phyloP scores from a whole-genome alignment of 2,329 filamentous ascomycete species.

The Cordyceps cicadae region DNA sequence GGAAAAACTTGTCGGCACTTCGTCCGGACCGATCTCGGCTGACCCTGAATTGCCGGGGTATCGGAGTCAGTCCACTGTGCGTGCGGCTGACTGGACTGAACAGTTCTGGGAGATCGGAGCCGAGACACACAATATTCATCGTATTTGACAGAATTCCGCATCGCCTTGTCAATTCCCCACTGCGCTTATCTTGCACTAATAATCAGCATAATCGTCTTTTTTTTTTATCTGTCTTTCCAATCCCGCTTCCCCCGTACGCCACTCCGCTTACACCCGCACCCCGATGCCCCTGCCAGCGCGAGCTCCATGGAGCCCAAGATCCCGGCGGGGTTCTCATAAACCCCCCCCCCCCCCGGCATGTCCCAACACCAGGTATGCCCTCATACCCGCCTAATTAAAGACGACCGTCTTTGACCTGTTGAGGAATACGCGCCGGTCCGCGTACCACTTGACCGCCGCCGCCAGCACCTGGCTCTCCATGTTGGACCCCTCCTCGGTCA shows the following conservation, averaged over 20 bases:
- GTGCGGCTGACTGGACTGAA: not conserved
- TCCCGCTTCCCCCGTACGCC: not conserved
- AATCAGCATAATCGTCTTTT: not conserved
- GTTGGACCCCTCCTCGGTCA: slow-evolving; percentile 73
- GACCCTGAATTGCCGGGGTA: not conserved
- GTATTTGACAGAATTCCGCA: not conserved
- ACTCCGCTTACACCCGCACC: not conserved
- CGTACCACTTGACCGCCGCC: slow-evolving; percentile 76
- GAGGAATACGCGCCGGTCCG: slow-evolving; percentile 67
- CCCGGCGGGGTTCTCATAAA: not conserved
- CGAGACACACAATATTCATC: not conserved
- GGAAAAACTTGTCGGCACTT: not conserved
- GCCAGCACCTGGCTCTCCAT: slow-evolving; percentile 78
- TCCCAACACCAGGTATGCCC: no score
- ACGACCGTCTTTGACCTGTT: slow-evolving; percentile 77
- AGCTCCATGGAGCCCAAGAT: not conserved
- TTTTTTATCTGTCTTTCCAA: not conserved
- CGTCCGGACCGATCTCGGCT: not conserved
- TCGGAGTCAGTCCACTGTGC: not conserved
- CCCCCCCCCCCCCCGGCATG: no score
- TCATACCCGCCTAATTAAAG: slow-evolving; percentile 33
- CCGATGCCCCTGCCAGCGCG: not conserved
- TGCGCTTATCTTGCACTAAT: not conserved
- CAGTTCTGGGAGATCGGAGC: not conserved
- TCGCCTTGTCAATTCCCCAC: not conserved